Conservation (phyloP, 495 filamentous ascomycete species). For the Astrothelium macrocarpum region DNA sequence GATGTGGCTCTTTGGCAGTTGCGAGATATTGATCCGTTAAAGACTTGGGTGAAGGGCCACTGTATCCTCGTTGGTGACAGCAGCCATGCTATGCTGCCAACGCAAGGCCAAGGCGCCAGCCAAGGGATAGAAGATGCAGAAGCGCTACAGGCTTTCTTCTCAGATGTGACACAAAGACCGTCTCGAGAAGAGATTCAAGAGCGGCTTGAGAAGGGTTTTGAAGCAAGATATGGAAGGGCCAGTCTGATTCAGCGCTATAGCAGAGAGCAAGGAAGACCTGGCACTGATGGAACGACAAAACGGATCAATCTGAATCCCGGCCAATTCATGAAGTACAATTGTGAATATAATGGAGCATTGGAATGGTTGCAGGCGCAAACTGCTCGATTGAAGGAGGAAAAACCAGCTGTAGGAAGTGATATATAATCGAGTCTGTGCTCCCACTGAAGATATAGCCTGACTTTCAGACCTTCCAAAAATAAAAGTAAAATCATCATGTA, state of each 20-base stretch:
- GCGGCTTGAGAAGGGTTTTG: conserved; percentile 9
- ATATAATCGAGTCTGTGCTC: neutral
- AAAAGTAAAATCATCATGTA: neutral
- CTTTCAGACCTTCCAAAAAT: neutral
- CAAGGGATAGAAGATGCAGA: conserved; percentile 28
- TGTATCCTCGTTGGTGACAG: conserved; percentile 27
- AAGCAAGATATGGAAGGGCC: conserved; percentile 19
- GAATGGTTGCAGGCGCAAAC: conserved; percentile 20
- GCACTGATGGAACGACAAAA: conserved; percentile 23
- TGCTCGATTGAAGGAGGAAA: neutral
- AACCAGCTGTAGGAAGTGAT: too few species aligned
- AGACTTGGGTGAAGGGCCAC: conserved; percentile 7
- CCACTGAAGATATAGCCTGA: neutral
- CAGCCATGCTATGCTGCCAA: conserved; percentile 29
- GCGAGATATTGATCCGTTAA: conserved; percentile 13
- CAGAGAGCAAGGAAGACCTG: conserved; percentile 33
- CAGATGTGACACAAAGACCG: conserved; percentile 7
- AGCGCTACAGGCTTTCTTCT: conserved; percentile 15
- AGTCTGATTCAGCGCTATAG: conserved; percentile 28
- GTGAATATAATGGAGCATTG: conserved; percentile 31
- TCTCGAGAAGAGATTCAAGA: conserved; percentile 6
- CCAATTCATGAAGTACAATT: conserved; percentile 40
- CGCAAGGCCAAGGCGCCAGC: conserved; percentile 27
- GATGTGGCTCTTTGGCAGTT: conserved; percentile 19
- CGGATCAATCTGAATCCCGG: conserved; percentile 33